A percentile compares a stretch with the other conserved stretches of the same genome.
Conservation (phyloP, 306 rosid species). For the Fragaria iinumae region DNA sequence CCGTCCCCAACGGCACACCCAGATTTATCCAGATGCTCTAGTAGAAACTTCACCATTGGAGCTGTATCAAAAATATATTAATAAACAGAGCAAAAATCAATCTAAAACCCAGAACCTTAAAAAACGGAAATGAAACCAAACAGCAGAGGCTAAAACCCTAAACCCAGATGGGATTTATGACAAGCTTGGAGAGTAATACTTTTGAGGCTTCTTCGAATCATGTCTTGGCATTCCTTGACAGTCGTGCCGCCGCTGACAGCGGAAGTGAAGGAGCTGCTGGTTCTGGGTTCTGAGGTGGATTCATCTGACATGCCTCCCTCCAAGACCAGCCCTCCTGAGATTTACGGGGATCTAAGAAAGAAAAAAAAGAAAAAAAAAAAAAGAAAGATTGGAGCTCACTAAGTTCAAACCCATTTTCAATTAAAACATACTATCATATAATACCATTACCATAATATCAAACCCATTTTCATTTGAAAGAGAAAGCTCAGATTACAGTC, state of each 20-base stretch:
- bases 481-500: too few species aligned
- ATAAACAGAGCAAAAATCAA: conserved; percentile 2
- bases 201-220: conserved; percentile 61
- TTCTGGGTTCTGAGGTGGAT: conserved; percentile 42
- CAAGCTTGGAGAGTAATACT: conserved; percentile 44
- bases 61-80: conserved; percentile 23
- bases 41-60: conserved; percentile 67
- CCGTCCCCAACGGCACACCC: conserved; percentile 62
- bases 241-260: conserved; percentile 37
- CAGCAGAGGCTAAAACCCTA: background rate
- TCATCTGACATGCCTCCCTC: conserved; percentile 33
- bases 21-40: conserved; percentile 63
- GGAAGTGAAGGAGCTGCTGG: conserved; percentile 21
- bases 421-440: too few species aligned
- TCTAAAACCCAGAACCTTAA: too few species aligned
- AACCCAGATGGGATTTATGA: background rate
- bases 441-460: too few species aligned
- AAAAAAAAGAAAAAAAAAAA: too few species aligned
- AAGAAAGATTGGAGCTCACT: too few species aligned
- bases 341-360: too few species aligned
- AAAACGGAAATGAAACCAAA: conserved; percentile 8
- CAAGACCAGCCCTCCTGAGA: too few species aligned
- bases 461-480: too few species aligned
- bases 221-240: conserved; percentile 53
- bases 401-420: too few species aligned